Conservation (phyloP, 352 stramenopile genomes). For the Phytopythium chamaehyphon region DNA sequence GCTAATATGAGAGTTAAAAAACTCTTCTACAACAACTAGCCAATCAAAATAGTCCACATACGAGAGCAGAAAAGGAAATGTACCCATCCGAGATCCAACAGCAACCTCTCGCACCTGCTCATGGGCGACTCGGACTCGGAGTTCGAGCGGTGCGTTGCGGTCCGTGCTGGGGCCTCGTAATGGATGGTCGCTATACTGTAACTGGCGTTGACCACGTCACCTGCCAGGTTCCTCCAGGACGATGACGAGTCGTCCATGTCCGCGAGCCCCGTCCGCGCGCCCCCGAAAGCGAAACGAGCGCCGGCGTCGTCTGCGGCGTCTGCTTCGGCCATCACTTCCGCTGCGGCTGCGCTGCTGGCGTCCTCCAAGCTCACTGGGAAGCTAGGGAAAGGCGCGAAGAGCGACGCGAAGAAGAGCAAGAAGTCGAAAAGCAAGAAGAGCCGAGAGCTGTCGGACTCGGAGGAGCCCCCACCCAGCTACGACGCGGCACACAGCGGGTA, state of each 20-base stretch:
- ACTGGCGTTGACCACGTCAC: too few species aligned
- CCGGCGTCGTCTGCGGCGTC: constrained; percentile 13
- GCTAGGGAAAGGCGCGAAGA: constrained; percentile 12
- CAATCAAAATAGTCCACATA: too few species aligned
- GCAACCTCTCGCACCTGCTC: neutral
- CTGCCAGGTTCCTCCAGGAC: constrained; percentile 58
- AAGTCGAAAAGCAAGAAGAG: constrained; percentile 20
- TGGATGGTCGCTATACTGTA: too few species aligned
- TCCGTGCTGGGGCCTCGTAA: neutral
- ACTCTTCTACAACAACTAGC: too few species aligned
- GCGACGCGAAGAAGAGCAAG: constrained; percentile 20
- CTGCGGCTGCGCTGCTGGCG: constrained; percentile 43
- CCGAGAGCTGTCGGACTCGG: constrained; percentile 33
- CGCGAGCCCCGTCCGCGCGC: neutral
- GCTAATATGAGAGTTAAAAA: too few species aligned
- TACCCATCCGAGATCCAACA: neutral
- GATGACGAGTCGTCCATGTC: constrained; percentile 43
- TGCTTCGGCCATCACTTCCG: constrained; percentile 37
- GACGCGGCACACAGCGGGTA: constrained; percentile 16
- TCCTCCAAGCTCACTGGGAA: constrained; percentile 36
- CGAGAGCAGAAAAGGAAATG: neutral
- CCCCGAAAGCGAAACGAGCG: constrained; percentile 2
- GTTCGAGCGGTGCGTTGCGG: constrained; percentile 36
- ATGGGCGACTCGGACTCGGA: constrained; percentile 53
- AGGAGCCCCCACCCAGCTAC: constrained; percentile 58